Evolutionary conservation across 2,329 filamentous ascomycete species (phyloP).

Genomic region (Penicillium sp.): DNA sequence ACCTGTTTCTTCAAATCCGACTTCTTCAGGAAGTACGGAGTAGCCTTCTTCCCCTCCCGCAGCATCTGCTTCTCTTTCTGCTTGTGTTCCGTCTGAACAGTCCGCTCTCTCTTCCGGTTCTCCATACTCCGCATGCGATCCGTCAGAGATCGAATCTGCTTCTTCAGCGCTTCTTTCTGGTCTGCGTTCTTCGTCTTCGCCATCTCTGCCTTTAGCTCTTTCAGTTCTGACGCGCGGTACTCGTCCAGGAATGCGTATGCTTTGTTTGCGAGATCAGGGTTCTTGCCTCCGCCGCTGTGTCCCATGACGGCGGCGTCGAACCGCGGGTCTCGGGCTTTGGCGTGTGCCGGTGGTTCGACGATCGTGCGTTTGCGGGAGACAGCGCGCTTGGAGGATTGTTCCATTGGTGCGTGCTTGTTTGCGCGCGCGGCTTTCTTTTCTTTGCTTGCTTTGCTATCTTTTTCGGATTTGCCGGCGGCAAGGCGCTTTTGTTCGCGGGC

Average conservation of each 20-base stretch:
- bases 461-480: conserved; percentile 21
- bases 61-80: conserved; percentile 81
- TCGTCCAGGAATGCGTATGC: conserved; percentile 87
- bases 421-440: conserved; percentile 47
- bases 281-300: conserved; percentile 30
- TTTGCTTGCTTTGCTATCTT: conserved; percentile 4
- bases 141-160: conserved; percentile 73
- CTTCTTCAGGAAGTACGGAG: conserved; percentile 89
- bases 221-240: conserved; percentile 82
- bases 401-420: conserved; percentile 85
- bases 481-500: conserved; percentile 43
- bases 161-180: conserved; percentile 69
- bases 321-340: conserved; percentile 77
- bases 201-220: conserved; percentile 66
- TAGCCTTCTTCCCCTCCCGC: conserved; percentile 73
- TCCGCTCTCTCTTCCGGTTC: conserved; percentile 66
- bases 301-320: conserved; percentile 66
- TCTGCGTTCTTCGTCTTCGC: conserved; percentile 64
- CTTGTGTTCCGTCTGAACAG: conserved; percentile 71
- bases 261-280: conserved; percentile 55
- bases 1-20: conserved; percentile 86
- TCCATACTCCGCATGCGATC: conserved; percentile 69
- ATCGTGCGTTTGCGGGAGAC: conserved; percentile 79
- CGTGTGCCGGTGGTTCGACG: conserved; percentile 53
- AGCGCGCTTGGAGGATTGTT: conserved; percentile 76